phyloP scores from a whole-genome alignment of 768 basidiomycete genomes.

The Boletus sensibilis region DNA sequence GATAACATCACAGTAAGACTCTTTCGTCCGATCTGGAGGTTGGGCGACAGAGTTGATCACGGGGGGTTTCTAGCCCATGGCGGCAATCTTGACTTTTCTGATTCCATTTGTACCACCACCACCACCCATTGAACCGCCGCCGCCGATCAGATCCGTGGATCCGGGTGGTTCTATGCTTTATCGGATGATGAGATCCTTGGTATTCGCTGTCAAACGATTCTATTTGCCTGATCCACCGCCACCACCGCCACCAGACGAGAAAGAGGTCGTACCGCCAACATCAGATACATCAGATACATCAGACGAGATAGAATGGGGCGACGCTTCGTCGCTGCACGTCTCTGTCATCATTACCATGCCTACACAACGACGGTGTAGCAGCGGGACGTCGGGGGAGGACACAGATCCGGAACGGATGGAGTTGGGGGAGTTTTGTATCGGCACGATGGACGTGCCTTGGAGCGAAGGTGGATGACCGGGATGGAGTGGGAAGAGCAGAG shows the following conservation, averaged over 20 bases:
- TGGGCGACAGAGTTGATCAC: neutral
- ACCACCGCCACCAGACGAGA: neutral
- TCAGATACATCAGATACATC: neutral
- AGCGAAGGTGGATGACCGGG: slow-evolving; percentile 4
- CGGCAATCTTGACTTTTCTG: slow-evolving; percentile 15
- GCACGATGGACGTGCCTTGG: slow-evolving; percentile 21
- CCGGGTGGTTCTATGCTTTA: neutral
- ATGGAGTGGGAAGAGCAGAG: neutral
- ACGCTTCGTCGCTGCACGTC: slow-evolving; percentile 33
- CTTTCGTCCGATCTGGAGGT: neutral
- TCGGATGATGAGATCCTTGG: neutral
- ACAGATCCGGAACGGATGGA: slow-evolving; percentile 22
- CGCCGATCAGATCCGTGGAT: neutral
- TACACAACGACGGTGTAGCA: slow-evolving; percentile 4
- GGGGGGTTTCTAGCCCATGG: slow-evolving; percentile 21
- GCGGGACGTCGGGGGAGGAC: neutral
- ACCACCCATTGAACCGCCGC: neutral
- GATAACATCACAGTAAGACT: slow-evolving; percentile 40
- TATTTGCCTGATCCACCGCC: neutral
- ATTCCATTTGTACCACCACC: neutral
- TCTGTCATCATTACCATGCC: slow-evolving; percentile 46
- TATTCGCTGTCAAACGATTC: slow-evolving; percentile 4
- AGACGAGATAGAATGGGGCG: slow-evolving; percentile 3
- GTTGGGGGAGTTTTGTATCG: slow-evolving; percentile 36
- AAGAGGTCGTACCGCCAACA: neutral